A percentile compares a stretch with the other conserved stretches of the same genome.
Conservation (phyloP, 495 filamentous ascomycete genomes). For the Cryomyces minteri region DNA sequence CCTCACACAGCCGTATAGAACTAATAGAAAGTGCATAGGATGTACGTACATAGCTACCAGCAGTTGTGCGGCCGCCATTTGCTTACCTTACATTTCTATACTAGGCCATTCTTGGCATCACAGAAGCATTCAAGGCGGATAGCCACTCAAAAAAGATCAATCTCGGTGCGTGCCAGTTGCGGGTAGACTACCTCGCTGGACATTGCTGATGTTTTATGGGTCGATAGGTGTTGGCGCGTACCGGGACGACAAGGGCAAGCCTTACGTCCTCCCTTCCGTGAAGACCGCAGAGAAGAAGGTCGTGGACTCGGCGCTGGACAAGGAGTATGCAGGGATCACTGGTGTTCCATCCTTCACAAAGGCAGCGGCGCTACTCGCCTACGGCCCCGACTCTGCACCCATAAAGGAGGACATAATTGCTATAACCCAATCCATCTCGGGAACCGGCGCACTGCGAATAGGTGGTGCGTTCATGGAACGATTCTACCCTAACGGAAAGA, state of each 20-base stretch:
- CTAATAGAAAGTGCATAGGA: too few species aligned
- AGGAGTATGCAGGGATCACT: slow-evolving; percentile 96
- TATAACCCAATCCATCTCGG: slow-evolving; percentile 96
- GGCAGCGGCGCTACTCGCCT: slow-evolving; percentile 78
- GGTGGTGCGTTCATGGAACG: slow-evolving; percentile 82
- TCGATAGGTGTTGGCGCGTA: slow-evolving; percentile 54
- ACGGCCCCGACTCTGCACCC: slow-evolving; percentile 58
- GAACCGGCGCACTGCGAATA: slow-evolving; percentile 87
- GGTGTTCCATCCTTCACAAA: slow-evolving; percentile 87
- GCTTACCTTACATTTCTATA: too few species aligned
- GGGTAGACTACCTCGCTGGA: slow-evolving; percentile 29
- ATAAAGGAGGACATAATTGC: slow-evolving; percentile 63
- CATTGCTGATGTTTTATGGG: not conserved
- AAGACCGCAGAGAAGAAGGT: slow-evolving; percentile 76
- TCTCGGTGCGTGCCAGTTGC: slow-evolving; percentile 27
- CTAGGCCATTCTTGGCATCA: slow-evolving; percentile 46
- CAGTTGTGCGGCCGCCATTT: not conserved
- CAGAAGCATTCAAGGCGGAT: slow-evolving; percentile 97
- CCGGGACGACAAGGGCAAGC: slow-evolving; percentile 91
- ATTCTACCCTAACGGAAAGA: slow-evolving; percentile 79
- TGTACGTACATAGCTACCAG: too few species aligned
- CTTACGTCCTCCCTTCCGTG: slow-evolving; percentile 91
- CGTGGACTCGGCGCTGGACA: slow-evolving; percentile 58
- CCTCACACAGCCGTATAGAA: not conserved
- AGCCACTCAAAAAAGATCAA: slow-evolving; percentile 88